Evolutionary conservation across 257 asterid genomes (phyloP).

Genomic region (Nicotiana benthamiana): DNA sequence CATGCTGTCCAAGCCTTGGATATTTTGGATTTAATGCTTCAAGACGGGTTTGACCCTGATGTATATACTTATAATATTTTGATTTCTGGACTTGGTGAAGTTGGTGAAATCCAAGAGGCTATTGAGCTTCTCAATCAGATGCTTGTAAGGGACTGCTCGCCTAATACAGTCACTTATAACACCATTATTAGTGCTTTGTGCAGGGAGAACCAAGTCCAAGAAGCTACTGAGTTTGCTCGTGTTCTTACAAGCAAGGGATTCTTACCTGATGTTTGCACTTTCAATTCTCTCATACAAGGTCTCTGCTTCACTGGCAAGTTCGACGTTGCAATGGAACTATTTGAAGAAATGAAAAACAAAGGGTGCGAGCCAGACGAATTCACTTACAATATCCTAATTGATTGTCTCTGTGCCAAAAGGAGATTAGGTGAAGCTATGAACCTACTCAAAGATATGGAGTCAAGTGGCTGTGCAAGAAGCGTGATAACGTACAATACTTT

Average conservation of each 20-base stretch:
- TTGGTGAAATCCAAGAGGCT: constrained; percentile 58
- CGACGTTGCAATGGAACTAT: constrained; percentile 47
- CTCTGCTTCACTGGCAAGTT: constrained; percentile 50
- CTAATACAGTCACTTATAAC: constrained; percentile 69
- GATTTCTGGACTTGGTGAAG: constrained; percentile 77
- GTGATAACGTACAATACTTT: constrained; percentile 68
- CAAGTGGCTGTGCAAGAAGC: constrained; percentile 64
- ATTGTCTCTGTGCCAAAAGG: constrained; percentile 58
- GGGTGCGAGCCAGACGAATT: constrained; percentile 87
- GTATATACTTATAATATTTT: constrained; percentile 61
- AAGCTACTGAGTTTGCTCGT: constrained; percentile 71
- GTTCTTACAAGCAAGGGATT: constrained; percentile 49
- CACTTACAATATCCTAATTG: constrained; percentile 79
- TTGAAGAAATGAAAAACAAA: constrained; percentile 59
- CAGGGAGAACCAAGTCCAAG: constrained; percentile 64
- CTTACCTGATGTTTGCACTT: constrained; percentile 65
- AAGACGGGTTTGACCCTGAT: constrained; percentile 75
- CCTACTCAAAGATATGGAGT: constrained; percentile 79
- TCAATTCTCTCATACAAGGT: constrained; percentile 78
- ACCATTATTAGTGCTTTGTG: constrained; percentile 67
- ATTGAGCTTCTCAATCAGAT: constrained; percentile 65
- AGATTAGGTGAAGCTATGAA: constrained; percentile 56
- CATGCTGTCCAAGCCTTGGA: constrained; percentile 71
- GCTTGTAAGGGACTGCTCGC: constrained; percentile 62
- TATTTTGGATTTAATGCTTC: constrained; percentile 77